Base-by-base conservation (phyloP, 768 basidiomycete genomes). In the Sarcomyxa edulis region DNA sequence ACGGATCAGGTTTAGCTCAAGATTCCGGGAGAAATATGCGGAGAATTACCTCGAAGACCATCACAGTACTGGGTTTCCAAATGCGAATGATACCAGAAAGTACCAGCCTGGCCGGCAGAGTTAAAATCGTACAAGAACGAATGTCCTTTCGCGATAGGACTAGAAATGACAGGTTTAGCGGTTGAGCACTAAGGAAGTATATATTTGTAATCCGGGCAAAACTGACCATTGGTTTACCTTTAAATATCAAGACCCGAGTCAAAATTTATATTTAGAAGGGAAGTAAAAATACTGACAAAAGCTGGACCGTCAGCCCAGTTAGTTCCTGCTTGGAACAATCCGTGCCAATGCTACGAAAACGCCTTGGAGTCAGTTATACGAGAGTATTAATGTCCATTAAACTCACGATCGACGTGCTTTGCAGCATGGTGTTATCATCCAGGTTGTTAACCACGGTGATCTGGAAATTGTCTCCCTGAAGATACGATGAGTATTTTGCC, bases 331-430 rank as follows among this genome's bases (percentile, higher is more conserved):
- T 67, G 63, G 42, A 64, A 62, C 12, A 69, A 34, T 11, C 71
- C 68, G 41, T 69, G 65, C 67, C 67, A 69, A 40, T 68, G 68
- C 76, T 78, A 32, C n/a, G n/a, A n/a, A n/a, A n/a, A n/a, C n/a
- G n/a, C n/a, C n/a, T n/a, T n/a, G n/a, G n/a, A n/a, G n/a, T n/a
- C n/a, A n/a, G n/a, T n/a, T n/a, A n/a, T n/a, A n/a, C n/a, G n/a
- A n/a, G n/a, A n/a, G n/a, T n/a, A n/a, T n/a, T n/a, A n/a, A n/a
- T n/a, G n/a, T n/a, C n/a, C 18, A 35, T 28, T 10, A 31, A 30
- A 48, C 71, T 43, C 30, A 77, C 76, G 22, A 79, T 67, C 22
- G 66, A 71, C 7, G 78, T 79, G 5, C 55, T 59, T 28, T 61
- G 63, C 21, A 66, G 44, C 76, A 79, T 75, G 0, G 68, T 58